Evolutionary conservation across 1,284 basidiomycete species (phyloP).

Genomic region (Chondrostereum purpureum): DNA sequence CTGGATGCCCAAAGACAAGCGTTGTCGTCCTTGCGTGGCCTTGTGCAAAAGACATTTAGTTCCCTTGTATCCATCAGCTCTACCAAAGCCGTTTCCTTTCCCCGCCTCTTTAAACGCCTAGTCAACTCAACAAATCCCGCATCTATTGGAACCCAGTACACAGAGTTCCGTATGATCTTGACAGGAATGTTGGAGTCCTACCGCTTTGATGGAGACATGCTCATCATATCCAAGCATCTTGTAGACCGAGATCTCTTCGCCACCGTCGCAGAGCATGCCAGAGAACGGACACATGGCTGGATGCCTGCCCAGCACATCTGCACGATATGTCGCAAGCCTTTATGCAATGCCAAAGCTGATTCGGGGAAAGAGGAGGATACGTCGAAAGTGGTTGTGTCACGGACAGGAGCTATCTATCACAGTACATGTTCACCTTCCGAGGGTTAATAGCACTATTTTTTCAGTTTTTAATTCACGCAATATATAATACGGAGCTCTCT

Average conservation of each 20-base stretch:
- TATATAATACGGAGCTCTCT: slow-evolving; percentile 1
- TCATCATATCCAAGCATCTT: slow-evolving; percentile 83
- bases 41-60: slow-evolving; percentile 84
- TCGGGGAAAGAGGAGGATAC: slow-evolving; percentile 16
- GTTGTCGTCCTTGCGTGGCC: slow-evolving; percentile 54
- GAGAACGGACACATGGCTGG: slow-evolving; percentile 49
- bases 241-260: slow-evolving; percentile 81
- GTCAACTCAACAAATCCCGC: slow-evolving; percentile 59
- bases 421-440: slow-evolving; percentile 34
- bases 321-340: slow-evolving; percentile 35
- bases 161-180: slow-evolving; percentile 87
- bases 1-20: slow-evolving; percentile 23
- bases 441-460: slow-evolving; percentile 11
- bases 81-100: slow-evolving; percentile 82
- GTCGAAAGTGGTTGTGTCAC: slow-evolving; percentile 44
- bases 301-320: slow-evolving; percentile 37
- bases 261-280: slow-evolving; percentile 51
- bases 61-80: slow-evolving; percentile 81
- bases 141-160: slow-evolving; percentile 67
- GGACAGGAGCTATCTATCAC: slow-evolving; percentile 58
- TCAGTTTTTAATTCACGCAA: background rate
- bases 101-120: slow-evolving; percentile 84
- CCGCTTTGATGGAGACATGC: slow-evolving; percentile 84
- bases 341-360: slow-evolving; percentile 11
- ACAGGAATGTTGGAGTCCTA: slow-evolving; percentile 94